Conservation (phyloP, 805 yeast genomes). For the Naumovozyma dairenensis region DNA sequence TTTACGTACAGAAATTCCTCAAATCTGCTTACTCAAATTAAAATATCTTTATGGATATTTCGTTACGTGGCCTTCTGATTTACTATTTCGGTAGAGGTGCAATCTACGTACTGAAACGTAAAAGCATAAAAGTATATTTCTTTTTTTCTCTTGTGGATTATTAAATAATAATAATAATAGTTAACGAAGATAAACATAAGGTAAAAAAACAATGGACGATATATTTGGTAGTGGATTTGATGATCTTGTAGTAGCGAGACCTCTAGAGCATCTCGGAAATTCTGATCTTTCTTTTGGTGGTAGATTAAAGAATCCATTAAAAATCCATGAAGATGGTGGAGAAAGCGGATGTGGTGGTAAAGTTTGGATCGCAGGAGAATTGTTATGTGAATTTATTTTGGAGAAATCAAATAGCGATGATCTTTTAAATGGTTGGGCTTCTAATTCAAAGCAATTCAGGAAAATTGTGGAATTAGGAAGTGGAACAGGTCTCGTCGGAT, state of each 20-base stretch:
- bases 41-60: too few species aligned
- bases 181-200: too few species aligned
- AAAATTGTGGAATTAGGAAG: slow-evolving; percentile 44
- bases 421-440: slow-evolving; percentile 4
- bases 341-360: slow-evolving; percentile 55
- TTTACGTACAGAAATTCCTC: too few species aligned
- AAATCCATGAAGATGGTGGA: slow-evolving; percentile 47
- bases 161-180: too few species aligned
- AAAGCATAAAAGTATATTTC: too few species aligned
- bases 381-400: slow-evolving; percentile 37
- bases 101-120: too few species aligned
- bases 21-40: too few species aligned
- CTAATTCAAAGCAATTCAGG: slow-evolving; percentile 9
- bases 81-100: too few species aligned
- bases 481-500: slow-evolving; percentile 51
- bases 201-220: slow-evolving; percentile 11
- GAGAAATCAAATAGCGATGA: slow-evolving; percentile 17
- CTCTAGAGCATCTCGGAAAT: slow-evolving; percentile 29
- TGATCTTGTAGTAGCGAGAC: slow-evolving; percentile 10
- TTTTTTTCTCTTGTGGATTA: too few species aligned
- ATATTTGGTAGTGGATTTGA: slow-evolving; percentile 9
- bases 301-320: slow-evolving; percentile 28
- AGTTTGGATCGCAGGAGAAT: slow-evolving; percentile 52
- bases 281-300: slow-evolving; percentile 34
- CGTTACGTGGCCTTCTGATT: too few species aligned